Percentiles rank a stretch among this genome's conserved stretches.
Evolutionary conservation across 1,139 yeast genomes (phyloP).

Genomic region (Oligophagozyma castellii): DNA sequence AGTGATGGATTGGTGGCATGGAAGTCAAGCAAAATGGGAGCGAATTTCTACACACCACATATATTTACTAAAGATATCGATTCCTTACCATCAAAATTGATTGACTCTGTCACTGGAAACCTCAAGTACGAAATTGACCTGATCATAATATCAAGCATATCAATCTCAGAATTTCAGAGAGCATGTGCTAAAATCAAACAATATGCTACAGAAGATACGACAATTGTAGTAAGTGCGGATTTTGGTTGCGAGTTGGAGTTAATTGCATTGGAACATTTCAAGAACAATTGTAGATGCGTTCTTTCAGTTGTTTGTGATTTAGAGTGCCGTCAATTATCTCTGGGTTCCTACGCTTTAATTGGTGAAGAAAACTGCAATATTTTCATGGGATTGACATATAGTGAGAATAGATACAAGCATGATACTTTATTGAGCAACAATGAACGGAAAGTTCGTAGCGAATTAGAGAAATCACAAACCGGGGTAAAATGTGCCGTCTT

Average conservation of each 20-base stretch:
- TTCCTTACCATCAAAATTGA: slow-evolving; percentile 6
- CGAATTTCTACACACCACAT: slow-evolving; percentile 20
- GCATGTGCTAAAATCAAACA: slow-evolving; percentile 7
- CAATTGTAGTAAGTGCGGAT: slow-evolving; percentile 13
- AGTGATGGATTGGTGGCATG: slow-evolving; percentile 21
- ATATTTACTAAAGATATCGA: slow-evolving; percentile 12
- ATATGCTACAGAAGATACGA: slow-evolving; percentile 10
- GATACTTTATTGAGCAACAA: slow-evolving; percentile 6
- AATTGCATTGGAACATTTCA: slow-evolving; percentile 5
- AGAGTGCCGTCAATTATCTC: slow-evolving; percentile 16
- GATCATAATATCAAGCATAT: slow-evolving; percentile 14
- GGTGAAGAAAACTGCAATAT: slow-evolving; percentile 13
- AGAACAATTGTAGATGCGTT: slow-evolving; percentile 7
- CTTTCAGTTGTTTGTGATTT: slow-evolving; percentile 14
- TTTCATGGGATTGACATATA: slow-evolving; percentile 14
- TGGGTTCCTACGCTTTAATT: slow-evolving; percentile 17
- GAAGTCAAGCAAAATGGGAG: slow-evolving; percentile 18
- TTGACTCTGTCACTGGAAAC: slow-evolving; percentile 4
- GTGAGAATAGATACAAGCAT: slow-evolving; percentile 3
- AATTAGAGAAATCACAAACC: slow-evolving; percentile 3
- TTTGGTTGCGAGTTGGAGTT: slow-evolving; percentile 17
- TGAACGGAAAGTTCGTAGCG: slow-evolving; percentile 5
- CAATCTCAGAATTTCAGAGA: slow-evolving; percentile 9
- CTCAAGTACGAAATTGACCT: slow-evolving; percentile 11
- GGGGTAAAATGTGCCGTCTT: slow-evolving; percentile 11